phyloP scores from a whole-genome alignment of 805 yeast species.

The Metschnikowia continentalis region DNA sequence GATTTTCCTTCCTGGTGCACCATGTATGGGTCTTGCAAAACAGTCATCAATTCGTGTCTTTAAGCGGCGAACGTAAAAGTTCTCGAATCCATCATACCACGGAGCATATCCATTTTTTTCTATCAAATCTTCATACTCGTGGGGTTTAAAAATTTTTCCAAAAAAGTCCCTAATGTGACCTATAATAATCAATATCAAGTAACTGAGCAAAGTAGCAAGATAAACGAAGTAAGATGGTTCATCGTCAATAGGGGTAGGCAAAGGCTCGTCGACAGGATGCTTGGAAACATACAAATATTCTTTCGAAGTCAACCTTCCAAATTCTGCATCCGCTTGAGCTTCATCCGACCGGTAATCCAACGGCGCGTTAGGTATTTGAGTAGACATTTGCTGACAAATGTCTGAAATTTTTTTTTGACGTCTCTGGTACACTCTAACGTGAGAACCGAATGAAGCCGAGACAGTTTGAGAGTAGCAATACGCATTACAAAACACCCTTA shows the following conservation, averaged over 20 bases:
- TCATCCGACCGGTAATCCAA: constrained; percentile 29
- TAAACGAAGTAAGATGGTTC: constrained; percentile 83
- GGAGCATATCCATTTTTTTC: constrained; percentile 93
- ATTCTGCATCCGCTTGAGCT: constrained; percentile 55
- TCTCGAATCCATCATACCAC: constrained; percentile 89
- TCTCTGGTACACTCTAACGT: neutral
- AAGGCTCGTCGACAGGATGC: constrained; percentile 53
- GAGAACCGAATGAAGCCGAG: neutral
- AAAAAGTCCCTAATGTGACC: constrained; percentile 91
- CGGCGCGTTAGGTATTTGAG: constrained; percentile 38
- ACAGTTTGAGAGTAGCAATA: neutral
- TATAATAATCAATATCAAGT: constrained; percentile 74
- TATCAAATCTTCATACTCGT: constrained; percentile 58
- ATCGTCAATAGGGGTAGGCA: constrained; percentile 64
- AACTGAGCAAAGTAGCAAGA: constrained; percentile 79
- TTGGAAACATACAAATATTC: constrained; percentile 61
- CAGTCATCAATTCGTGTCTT: constrained; percentile 90
- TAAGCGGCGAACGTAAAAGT: constrained; percentile 88
- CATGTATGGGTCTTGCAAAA: constrained; percentile 93
- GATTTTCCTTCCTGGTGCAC: constrained; percentile 93
- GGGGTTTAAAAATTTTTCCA: constrained; percentile 69
- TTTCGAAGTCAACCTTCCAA: constrained; percentile 63
- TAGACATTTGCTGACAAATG: constrained; percentile 12
- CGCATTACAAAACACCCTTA: neutral
- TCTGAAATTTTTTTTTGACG: neutral